Base-by-base conservation (phyloP, 768 basidiomycete genomes). In the Auriscalpium orientale region DNA sequence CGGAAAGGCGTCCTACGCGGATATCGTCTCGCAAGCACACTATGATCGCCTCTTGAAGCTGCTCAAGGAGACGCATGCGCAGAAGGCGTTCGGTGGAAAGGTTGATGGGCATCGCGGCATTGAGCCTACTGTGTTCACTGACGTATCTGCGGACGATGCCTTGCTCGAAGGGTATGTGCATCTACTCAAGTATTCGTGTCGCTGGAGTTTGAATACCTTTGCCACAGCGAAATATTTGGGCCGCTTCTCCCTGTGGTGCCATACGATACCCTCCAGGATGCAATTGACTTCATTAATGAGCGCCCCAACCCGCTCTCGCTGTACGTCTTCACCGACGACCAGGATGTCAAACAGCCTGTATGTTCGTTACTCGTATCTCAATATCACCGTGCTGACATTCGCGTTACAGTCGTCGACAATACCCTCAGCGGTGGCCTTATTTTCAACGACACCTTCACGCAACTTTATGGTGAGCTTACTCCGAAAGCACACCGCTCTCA, bases 161-260 rank as follows among this genome's bases (percentile, higher is more conserved):
- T 65, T 89, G 34, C 70, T 91, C 67, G 77, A 81, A 60, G 81
- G 80, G 82, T 85, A 56, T 47, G 77, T 66, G 3, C 18, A 36
- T 28, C 22, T 28, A 28, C 22, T 28, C 5, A 5, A 2, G 22
- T 28, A 28, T 5, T 28, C 22, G 22, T 28, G 22, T 28, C 22
- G 22, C 5, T 5, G 22, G 22, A 28, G 22, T 15, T 8, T 12
- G 13, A 44, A 50, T 6, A 11, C 5, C 20, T 48, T 40, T 20
- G 28, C 2, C 8, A 22, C 28, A 50, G 87, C 58, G 89, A 90
- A 65, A 66, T 89, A 3, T 91, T 91, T 60, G 89, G 86, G 0
- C 88, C 88, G 0, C 66, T 90, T 22, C 63, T 90, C 7, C 81
- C 87, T 0, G 73, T 91, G 46, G 62, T 89, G 13, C 71, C 80